These are phyloP conservation scores for Aspergillus sp. DNA, from an alignment of 2,329 filamentous ascomycete genomes.

Conservation along the genomic window DNA sequence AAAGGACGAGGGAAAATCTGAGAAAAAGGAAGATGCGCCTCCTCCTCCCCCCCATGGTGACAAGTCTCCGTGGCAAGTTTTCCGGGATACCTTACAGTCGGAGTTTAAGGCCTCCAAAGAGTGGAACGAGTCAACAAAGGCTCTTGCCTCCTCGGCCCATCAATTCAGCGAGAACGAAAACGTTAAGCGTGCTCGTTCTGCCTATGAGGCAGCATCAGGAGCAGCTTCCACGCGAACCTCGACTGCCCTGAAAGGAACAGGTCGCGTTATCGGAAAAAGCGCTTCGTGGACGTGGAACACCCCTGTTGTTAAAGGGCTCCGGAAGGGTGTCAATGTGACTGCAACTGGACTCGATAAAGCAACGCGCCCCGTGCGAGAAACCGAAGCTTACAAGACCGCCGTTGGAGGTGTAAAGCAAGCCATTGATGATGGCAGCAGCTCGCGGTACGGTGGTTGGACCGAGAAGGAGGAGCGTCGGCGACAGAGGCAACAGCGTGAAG, in stretches of 20 bases:
- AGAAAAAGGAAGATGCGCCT: constrained; percentile 52
- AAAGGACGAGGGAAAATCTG: constrained; percentile 41
- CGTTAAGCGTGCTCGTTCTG: constrained; percentile 79
- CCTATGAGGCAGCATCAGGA: constrained; percentile 82
- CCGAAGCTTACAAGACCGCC: constrained; percentile 78
- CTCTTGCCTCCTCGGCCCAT: constrained; percentile 82
- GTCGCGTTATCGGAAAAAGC: constrained; percentile 81
- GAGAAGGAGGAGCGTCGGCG: constrained; percentile 92
- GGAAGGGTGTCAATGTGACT: constrained; percentile 81
- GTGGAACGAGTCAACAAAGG: constrained; percentile 98
- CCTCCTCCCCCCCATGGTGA: constrained; percentile 94
- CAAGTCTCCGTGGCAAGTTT: constrained; percentile 98
- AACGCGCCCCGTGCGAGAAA: constrained; percentile 91
- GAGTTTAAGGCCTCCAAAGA: constrained; percentile 98
- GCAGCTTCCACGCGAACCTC: constrained; percentile 77
- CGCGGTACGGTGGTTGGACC: constrained; percentile 91
- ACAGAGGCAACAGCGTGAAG: constrained; percentile 70
- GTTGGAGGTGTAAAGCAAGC: constrained; percentile 74
- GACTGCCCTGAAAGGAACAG: constrained; percentile 80
- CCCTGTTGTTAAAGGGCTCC: constrained; percentile 82
- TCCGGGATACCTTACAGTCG: constrained; percentile 89
- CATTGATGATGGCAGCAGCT: constrained; percentile 95
- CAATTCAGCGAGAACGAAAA: constrained; percentile 92
- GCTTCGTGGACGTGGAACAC: constrained; percentile 98
- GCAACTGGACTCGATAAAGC: constrained; percentile 87